These are phyloP conservation scores for Aristolochia californica DNA, from an alignment of 164 flowering plant genomes.

Conservation along the genomic window DNA sequence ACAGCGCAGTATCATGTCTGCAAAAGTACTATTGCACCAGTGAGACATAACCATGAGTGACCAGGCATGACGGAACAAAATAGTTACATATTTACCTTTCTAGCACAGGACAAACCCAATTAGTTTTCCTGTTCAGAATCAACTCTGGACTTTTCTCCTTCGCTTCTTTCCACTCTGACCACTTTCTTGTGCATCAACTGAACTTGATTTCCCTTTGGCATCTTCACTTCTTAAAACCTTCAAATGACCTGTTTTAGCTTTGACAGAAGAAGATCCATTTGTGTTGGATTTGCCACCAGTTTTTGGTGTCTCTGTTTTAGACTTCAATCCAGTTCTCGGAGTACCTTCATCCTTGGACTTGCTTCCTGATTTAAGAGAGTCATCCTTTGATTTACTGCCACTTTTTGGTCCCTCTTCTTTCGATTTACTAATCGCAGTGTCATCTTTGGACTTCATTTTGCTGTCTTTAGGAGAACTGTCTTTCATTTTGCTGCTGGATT, in stretches of 20 bases:
- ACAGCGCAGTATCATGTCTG: too few species aligned
- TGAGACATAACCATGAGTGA: neutral
- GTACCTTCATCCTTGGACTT: slow-evolving; percentile 10
- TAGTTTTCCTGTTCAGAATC: neutral
- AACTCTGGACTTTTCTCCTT: neutral
- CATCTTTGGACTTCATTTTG: slow-evolving; percentile 11
- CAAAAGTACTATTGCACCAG: too few species aligned
- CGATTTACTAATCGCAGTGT: slow-evolving; percentile 10
- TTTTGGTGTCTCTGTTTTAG: neutral
- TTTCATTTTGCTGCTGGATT: slow-evolving; percentile 25
- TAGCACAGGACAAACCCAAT: neutral
- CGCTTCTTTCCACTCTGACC: slow-evolving; percentile 2
- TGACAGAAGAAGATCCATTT: slow-evolving; percentile 10
- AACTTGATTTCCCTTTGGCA: slow-evolving; percentile 16
- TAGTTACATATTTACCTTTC: neutral
- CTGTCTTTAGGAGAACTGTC: slow-evolving; percentile 15
- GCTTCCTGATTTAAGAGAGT: neutral
- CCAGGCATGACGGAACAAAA: neutral
- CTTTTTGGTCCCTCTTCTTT: slow-evolving; percentile 7
- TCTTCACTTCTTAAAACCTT: slow-evolving; percentile 9
- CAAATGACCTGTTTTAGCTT: slow-evolving; percentile 11
- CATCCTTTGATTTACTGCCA: slow-evolving; percentile 7
- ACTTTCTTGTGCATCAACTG: slow-evolving; percentile 9
- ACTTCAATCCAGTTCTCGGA: neutral
- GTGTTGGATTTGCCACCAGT: slow-evolving; percentile 6